Evolutionary conservation across 345 rosid genomes (phyloP).

Genomic region (Salix viminalis): DNA sequence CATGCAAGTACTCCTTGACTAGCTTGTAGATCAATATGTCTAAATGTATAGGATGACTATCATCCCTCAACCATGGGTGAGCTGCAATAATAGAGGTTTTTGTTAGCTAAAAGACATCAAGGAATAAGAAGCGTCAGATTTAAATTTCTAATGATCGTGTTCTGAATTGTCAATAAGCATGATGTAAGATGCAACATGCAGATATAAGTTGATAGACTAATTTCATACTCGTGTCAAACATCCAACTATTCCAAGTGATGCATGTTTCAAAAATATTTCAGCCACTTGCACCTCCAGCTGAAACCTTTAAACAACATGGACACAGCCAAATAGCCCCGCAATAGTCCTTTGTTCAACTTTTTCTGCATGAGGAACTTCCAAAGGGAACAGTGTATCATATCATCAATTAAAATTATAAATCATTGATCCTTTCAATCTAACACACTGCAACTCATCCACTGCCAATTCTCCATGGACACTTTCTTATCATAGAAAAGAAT

Average conservation of each 20-base stretch:
- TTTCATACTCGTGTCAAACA: not conserved
- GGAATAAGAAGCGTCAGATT: not conserved
- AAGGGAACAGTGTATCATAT: not conserved
- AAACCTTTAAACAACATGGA: not conserved
- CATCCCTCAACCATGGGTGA: conserved; percentile 86
- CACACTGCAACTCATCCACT: not conserved
- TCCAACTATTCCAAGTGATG: not conserved
- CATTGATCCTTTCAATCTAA: not conserved
- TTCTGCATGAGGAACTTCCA: not conserved
- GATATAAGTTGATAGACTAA: not conserved
- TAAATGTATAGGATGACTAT: conserved; percentile 51
- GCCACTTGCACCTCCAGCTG: not conserved
- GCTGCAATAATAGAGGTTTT: conserved; percentile 43
- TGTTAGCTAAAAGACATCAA: conserved; percentile 3
- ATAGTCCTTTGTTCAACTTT: not conserved
- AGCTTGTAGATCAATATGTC: conserved; percentile 77
- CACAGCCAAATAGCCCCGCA: not conserved
- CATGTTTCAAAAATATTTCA: not conserved
- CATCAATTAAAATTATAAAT: not conserved
- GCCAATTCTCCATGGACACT: not conserved
- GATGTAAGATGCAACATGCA: not conserved
- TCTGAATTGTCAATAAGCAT: not conserved
- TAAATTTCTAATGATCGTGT: not conserved
- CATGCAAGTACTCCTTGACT: conserved; percentile 67
- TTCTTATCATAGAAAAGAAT: not conserved